Base-by-base conservation (phyloP, 371 early-diverging fungal genomes). In the Chytridium lagenaria region DNA sequence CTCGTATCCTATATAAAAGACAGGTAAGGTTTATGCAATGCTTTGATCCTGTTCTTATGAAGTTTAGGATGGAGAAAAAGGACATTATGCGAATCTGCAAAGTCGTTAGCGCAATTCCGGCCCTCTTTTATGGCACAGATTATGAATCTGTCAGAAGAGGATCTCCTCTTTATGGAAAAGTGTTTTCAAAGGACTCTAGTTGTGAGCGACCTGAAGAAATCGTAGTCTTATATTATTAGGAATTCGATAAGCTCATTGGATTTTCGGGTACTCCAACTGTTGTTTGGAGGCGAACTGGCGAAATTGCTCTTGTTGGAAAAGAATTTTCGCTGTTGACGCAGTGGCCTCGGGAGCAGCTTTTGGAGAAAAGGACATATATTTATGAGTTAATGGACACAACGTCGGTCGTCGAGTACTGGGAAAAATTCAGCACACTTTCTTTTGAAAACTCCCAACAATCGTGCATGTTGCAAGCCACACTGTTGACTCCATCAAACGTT, bases 181-280 rank as follows among this genome's bases (percentile, higher is more conserved):
- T 93, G 95, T 79, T 90, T 97, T 71, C 94, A 92, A 77, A 86
- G 94, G 38, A 95, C 94, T 2, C 78, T 95, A 75, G 79, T 94
- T 72, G 92, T 90, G 80, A 77, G 0, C 40, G 31, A 44, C 12
- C 55, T 30, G 49, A 51, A 16, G 1, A 33, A 31, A 5, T 71
- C 37, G 0, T 15, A 34, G 36, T 33, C 44, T 77, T 57, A 19
- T n/a, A 3, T 31, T 67, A 77, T 7, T 73, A 91, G 90, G 96
- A 96, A 84, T 94, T 90, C 72, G 96, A 95, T 73, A 94, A 95
- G 74, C 83, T 95, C 39, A 92, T 95, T 57, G 88, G 90, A 22
- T 93, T 91, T 63, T 92, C 94, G n/a, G 97, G 95, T 39, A 95
- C 97, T n/a, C 97, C 97, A 1, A 94, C 94, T 1, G 95, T 93